These are phyloP conservation scores for Bretschneidera sinensis DNA, from an alignment of 345 rosid genomes.

Conservation along the genomic window DNA sequence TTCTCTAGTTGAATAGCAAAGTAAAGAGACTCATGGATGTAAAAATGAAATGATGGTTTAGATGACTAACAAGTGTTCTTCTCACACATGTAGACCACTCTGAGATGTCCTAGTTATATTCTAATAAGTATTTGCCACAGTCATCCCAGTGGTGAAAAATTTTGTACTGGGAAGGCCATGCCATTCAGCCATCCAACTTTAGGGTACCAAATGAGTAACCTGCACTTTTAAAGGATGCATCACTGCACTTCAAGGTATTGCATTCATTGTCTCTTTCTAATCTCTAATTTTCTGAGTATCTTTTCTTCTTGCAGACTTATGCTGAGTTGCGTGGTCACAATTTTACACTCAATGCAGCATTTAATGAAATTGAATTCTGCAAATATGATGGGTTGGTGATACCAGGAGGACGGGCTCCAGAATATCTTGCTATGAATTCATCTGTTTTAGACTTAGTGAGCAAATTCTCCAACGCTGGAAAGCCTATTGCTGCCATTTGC, in stretches of 20 bases:
- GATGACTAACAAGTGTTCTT: no score
- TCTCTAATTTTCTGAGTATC: background rate
- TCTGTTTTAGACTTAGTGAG: conserved; percentile 57
- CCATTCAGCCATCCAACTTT: no score
- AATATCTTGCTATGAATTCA: conserved; percentile 60
- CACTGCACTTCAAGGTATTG: background rate
- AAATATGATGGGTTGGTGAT: conserved; percentile 71
- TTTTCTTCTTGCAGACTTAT: conserved; percentile 43
- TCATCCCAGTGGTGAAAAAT: no score
- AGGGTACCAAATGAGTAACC: background rate
- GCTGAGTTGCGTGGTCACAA: conserved; percentile 78
- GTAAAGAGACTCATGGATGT: no score
- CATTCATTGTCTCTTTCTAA: background rate
- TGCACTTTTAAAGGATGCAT: background rate
- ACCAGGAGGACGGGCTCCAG: conserved; percentile 96
- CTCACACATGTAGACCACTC: no score
- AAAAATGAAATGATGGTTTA: no score
- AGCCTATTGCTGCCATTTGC: conserved; percentile 72
- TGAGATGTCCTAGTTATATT: no score
- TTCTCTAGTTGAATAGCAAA: no score
- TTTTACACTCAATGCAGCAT: conserved; percentile 72
- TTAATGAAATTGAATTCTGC: conserved; percentile 51
- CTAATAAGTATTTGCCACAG: no score
- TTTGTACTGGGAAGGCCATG: background rate
- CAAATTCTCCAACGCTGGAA: conserved; percentile 49